Evolutionary conservation across 148 eudicot genomes (phyloP).

Genomic region (Persicaria maculosa): DNA sequence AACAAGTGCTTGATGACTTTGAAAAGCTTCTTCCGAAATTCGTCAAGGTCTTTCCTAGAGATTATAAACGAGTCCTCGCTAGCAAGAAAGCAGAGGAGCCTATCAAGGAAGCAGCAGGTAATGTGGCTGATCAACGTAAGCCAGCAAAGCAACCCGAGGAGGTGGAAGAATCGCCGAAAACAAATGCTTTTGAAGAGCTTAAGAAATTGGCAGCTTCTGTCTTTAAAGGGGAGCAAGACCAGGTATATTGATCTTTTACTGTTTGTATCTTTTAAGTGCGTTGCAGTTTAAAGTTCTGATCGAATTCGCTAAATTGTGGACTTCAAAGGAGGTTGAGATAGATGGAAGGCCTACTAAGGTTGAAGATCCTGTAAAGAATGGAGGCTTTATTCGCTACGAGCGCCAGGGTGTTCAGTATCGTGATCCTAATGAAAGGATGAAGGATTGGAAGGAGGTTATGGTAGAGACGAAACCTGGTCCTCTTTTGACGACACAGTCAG

Average conservation of each 20-base stretch:
- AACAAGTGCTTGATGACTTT: constrained; percentile 69
- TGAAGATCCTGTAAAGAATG: constrained; percentile 62
- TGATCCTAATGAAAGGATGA: constrained; percentile 67
- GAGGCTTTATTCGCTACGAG: constrained; percentile 90
- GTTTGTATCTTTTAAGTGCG: background rate
- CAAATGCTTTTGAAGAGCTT: constrained; percentile 81
- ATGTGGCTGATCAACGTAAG: constrained; percentile 40
- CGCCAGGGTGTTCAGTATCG: constrained; percentile 76
- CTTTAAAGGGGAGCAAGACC: constrained; percentile 22
- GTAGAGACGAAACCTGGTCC: constrained; percentile 65
- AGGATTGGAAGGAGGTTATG: constrained; percentile 90
- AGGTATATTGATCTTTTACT: constrained; percentile 21
- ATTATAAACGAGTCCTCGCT: constrained; percentile 75
- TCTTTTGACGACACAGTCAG: constrained; percentile 81
- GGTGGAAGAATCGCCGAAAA: constrained; percentile 27
- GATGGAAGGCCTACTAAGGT: constrained; percentile 53
- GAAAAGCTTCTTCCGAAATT: constrained; percentile 63
- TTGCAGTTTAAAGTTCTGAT: background rate
- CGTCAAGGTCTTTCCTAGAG: constrained; percentile 90
- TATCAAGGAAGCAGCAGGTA: constrained; percentile 47
- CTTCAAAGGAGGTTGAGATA: background rate
- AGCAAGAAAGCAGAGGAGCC: constrained; percentile 55
- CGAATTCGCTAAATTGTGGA: background rate
- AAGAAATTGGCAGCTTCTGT: constrained; percentile 66
- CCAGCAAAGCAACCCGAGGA: constrained; percentile 55